Evolutionary conservation across 1,139 yeast genomes (phyloP), one percentile per base, ranked within the genome.

Genomic region (Lodderomyces theae): DNA sequence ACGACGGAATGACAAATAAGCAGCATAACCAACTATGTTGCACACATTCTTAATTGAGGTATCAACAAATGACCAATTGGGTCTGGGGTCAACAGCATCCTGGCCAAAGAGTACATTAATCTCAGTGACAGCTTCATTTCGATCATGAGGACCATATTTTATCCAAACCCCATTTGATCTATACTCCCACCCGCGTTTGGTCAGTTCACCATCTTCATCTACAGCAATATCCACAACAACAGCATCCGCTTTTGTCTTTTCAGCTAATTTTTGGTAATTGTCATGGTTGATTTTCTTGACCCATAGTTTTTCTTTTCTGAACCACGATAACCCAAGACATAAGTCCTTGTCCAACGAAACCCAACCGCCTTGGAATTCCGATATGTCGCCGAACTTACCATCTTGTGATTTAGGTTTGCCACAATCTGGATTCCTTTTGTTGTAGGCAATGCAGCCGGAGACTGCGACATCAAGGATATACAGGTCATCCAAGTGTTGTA

Each of bases 41-140:
- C 56, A 48, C 2, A 61, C 51, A 12, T 47, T 63, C 23, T 32
- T 40, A 58, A 61, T 37, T 50, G 72, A 46, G 46, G 61, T 34
- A 40, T 50, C 40, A 9, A 70, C 32, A 19, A 83, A 53, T 1
- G 60, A 51, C 96, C 96, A 89, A 38, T 77, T 76, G 0, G 79
- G 77, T 43, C 96, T 67, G 1, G 96, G 95, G 40, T 88, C 95
- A 3, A 74, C 79, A 0, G 87, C 83, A 50, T 82, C 88, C 2
- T 61, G 61, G 1, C 95, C 95, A 64, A 79, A 88, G 29, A 88
- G 63, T 1, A 87, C 66, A 49, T 84, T 86, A 12, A 87, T 45
- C 51, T 69, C 62, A 48, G 75, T 45, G 18, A 73, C 54, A 0
- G 77, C 58, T 62, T 34, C 33, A 33, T 41, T 33, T 75, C 51